phyloP scores from a whole-genome alignment of 2,329 filamentous ascomycete species.

The Fusarium pseudograminearum region DNA sequence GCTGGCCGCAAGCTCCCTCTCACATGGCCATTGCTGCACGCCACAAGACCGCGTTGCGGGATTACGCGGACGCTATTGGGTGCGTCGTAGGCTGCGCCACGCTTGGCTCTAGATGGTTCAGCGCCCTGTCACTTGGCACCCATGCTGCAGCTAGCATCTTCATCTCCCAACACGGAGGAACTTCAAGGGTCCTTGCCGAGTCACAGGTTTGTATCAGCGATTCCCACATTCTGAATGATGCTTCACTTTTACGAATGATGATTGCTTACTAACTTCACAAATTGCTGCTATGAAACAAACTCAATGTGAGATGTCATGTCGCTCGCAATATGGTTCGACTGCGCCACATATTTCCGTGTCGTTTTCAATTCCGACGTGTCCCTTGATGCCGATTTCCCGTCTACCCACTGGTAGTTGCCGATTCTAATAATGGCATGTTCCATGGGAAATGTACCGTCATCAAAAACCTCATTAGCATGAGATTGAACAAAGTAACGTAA shows the following conservation, averaged over 20 bases:
- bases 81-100: conserved; percentile 50
- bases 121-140: conserved; percentile 34
- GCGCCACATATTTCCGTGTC: conserved; percentile 35
- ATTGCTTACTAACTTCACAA: neutral
- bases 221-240: neutral
- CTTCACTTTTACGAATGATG: neutral
- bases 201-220: conserved; percentile 21
- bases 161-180: conserved; percentile 16
- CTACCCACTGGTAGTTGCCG: conserved; percentile 11
- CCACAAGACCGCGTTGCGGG: conserved; percentile 44
- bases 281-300: conserved; percentile 14
- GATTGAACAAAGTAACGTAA: conserved; percentile 11
- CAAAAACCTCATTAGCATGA: neutral
- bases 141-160: conserved; percentile 2
- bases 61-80: conserved; percentile 47
- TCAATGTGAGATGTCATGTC: neutral
- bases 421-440: conserved; percentile 14
- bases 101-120: conserved; percentile 43
- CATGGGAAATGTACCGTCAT: conserved; percentile 1
- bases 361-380: conserved; percentile 6
- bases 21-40: conserved; percentile 43
- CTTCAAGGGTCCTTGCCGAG: conserved; percentile 18
- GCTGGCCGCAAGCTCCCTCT: conserved; percentile 12
- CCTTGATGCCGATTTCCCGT: conserved; percentile 40
- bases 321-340: conserved; percentile 7